Evolutionary conservation across 2,329 filamentous ascomycete species (phyloP).

Genomic region (Chaetomium globosum): DNA sequence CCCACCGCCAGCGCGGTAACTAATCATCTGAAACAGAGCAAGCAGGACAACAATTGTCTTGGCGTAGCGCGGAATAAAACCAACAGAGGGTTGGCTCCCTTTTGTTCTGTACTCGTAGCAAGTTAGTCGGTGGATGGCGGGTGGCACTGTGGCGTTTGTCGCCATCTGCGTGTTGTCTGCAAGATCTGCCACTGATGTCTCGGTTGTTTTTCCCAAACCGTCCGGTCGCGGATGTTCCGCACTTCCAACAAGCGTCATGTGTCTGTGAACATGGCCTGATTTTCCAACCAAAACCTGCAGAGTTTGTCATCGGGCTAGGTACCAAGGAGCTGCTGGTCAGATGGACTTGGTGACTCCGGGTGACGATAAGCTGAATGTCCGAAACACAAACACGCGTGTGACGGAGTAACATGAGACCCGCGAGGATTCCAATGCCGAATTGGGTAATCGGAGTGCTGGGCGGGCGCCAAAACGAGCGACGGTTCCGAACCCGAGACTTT

Average conservation of each 20-base stretch:
- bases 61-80: background rate
- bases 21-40: background rate
- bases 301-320: background rate
- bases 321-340: background rate
- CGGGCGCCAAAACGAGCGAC: constrained; percentile 1
- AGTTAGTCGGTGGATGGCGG: background rate
- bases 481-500: background rate
- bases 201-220: background rate
- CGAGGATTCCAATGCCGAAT: background rate
- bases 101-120: background rate
- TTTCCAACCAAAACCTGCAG: background rate
- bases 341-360: background rate
- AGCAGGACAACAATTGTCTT: background rate
- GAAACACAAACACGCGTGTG: constrained; percentile 10
- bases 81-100: background rate
- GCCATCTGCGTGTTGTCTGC: background rate
- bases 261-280: background rate
- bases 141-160: constrained; percentile 1
- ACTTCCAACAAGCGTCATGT: constrained; percentile 2
- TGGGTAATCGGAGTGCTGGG: background rate
- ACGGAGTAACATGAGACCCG: background rate
- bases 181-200: constrained; percentile 7
- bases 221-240: background rate
- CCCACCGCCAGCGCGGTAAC: background rate
- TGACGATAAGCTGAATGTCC: background rate